Evolutionary conservation across 2,329 filamentous ascomycete species (phyloP).

Genomic region (Fusarium haematococcum): DNA sequence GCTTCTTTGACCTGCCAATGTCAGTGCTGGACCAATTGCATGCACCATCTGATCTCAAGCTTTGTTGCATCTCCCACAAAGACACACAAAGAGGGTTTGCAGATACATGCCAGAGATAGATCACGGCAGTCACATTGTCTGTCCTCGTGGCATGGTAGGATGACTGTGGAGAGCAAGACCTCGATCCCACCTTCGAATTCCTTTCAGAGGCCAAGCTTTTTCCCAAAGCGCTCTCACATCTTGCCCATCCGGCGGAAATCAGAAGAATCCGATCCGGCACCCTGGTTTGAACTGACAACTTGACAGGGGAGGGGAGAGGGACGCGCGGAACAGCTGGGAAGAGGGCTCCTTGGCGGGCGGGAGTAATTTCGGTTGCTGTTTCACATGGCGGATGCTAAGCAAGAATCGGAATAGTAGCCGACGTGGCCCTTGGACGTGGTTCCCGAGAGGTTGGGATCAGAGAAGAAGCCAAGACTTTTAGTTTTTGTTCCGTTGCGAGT

Average conservation of each 20-base stretch:
- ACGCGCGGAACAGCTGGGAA: conserved; percentile 26
- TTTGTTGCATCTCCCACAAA: conserved; percentile 7
- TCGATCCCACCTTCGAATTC: conserved; percentile 17
- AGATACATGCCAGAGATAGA: conserved; percentile 12
- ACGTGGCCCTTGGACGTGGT: conserved; percentile 40
- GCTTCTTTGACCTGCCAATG: neutral
- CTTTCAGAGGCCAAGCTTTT: conserved; percentile 29
- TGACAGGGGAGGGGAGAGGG: conserved; percentile 21
- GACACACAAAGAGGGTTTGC: neutral
- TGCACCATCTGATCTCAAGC: conserved; percentile 11
- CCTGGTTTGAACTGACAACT: conserved; percentile 11
- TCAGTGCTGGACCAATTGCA: conserved; percentile 12
- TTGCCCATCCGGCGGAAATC: conserved; percentile 21
- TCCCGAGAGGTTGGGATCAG: conserved; percentile 31
- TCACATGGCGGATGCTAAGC: conserved; percentile 41
- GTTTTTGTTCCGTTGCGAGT: neutral
- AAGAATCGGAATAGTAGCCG: conserved; percentile 39
- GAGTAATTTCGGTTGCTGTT: conserved; percentile 52
- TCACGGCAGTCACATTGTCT: conserved; percentile 5
- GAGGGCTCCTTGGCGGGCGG: conserved; percentile 43
- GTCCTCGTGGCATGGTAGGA: conserved; percentile 1
- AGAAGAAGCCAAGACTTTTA: conserved; percentile 30
- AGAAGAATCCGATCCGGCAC: conserved; percentile 25
- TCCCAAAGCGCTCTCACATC: conserved; percentile 28
- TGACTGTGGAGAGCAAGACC: conserved; percentile 12